These are phyloP conservation scores for Nakazawaea wickerhamii DNA, from an alignment of 805 yeast genomes.

Conservation along the genomic window DNA sequence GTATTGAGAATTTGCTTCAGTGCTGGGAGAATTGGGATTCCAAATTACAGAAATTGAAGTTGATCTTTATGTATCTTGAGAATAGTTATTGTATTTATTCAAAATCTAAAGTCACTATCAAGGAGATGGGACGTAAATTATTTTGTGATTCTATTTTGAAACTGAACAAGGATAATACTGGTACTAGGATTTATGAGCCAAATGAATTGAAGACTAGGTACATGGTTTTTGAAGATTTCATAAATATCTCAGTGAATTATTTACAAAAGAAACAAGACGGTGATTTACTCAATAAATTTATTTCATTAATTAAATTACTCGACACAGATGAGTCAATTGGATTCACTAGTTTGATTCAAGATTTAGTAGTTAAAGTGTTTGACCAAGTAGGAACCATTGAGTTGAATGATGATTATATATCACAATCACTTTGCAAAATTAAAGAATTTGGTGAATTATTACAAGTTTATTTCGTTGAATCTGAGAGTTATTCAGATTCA, in stretches of 20 bases:
- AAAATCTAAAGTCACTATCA: slow-evolving; percentile 1
- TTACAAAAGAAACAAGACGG: background rate
- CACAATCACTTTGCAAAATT: background rate
- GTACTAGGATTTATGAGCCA: slow-evolving; percentile 5
- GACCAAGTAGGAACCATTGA: no score
- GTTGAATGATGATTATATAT: slow-evolving; percentile 13
- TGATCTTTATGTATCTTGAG: slow-evolving; percentile 8
- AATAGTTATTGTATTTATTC: slow-evolving; percentile 5
- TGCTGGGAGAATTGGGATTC: slow-evolving; percentile 1
- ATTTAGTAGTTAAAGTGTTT: slow-evolving; percentile 15
- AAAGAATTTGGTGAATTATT: background rate
- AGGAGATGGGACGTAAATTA: slow-evolving; percentile 1
- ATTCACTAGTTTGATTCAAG: slow-evolving; percentile 16
- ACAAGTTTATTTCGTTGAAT: slow-evolving; percentile 17
- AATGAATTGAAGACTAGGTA: slow-evolving; percentile 8
- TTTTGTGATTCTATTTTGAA: slow-evolving; percentile 1
- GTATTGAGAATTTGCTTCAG: background rate
- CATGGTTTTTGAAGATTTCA: slow-evolving; percentile 3
- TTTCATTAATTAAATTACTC: background rate
- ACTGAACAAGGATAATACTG: background rate
- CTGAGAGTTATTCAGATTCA: slow-evolving; percentile 17
- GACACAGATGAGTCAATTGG: slow-evolving; percentile 19
- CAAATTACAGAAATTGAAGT: slow-evolving; percentile 2
- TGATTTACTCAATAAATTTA: background rate
- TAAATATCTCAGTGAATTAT: background rate